Conservation (phyloP, 352 stramenopile genomes). For the Plasmopara halstedii region DNA sequence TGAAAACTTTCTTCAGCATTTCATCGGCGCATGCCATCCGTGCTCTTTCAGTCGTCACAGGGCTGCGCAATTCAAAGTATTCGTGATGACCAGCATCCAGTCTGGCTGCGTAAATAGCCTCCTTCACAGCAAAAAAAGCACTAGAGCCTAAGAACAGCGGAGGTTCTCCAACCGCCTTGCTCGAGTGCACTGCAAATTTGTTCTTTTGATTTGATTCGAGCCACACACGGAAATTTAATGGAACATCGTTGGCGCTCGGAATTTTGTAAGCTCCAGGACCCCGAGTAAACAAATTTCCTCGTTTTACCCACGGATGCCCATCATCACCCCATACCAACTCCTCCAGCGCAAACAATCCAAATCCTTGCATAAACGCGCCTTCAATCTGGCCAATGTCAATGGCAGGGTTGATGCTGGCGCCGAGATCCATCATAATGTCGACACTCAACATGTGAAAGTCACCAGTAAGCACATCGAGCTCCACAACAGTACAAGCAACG, state of each 20-base stretch:
- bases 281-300: constrained; percentile 88
- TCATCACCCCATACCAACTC: constrained; percentile 93
- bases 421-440: constrained; percentile 89
- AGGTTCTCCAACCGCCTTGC: constrained; percentile 94
- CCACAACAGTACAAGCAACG: constrained; percentile 87
- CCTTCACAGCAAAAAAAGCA: constrained; percentile 95
- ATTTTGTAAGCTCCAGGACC: constrained; percentile 97
- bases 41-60: constrained; percentile 74
- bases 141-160: constrained; percentile 92
- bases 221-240: constrained; percentile 91
- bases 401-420: constrained; percentile 92
- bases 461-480: constrained; percentile 94
- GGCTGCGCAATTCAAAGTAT: constrained; percentile 70
- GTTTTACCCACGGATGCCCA: constrained; percentile 90
- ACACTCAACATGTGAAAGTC: constrained; percentile 83
- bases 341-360: constrained; percentile 92
- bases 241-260: constrained; percentile 93
- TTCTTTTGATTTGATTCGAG: constrained; percentile 92
- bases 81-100: constrained; percentile 45
- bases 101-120: constrained; percentile 86
- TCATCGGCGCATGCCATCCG: constrained; percentile 77
- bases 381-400: constrained; percentile 98
- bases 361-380: constrained; percentile 95
- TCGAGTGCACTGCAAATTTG: constrained; percentile 92
- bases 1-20: constrained; percentile 64